Evolutionary conservation across 768 basidiomycete genomes (phyloP).

Genomic region (Suillus sp.): DNA sequence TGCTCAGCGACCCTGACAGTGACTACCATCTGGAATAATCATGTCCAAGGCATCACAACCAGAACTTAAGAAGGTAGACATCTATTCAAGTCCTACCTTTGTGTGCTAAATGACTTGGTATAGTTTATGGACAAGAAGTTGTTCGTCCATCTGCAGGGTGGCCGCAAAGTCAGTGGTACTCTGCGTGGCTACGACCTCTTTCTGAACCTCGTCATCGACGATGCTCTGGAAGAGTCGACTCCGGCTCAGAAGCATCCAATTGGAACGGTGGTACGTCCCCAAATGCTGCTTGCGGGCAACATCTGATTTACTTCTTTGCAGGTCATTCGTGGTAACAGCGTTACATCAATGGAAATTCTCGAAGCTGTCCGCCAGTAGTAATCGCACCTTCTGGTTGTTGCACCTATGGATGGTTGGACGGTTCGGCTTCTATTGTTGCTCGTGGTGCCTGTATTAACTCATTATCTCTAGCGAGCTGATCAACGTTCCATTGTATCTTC

Average conservation of each 20-base stretch:
- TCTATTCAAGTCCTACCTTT: constrained; percentile 10
- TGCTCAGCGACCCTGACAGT: constrained; percentile 3
- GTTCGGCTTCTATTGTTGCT: neutral
- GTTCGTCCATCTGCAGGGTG: constrained; percentile 91
- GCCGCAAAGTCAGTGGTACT: constrained; percentile 93
- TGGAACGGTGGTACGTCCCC: constrained; percentile 81
- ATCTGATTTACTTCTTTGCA: constrained; percentile 33
- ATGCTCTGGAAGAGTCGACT: constrained; percentile 88
- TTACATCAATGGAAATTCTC: constrained; percentile 91
- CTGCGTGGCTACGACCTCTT: constrained; percentile 98
- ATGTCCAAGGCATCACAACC: constrained; percentile 97
- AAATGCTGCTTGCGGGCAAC: neutral
- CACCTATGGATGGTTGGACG: constrained; percentile 15
- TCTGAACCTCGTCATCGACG: constrained; percentile 96
- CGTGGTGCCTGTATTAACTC: neutral
- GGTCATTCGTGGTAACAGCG: constrained; percentile 97
- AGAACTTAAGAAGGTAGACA: constrained; percentile 94
- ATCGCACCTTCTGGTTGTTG: constrained; percentile 2
- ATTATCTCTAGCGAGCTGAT: neutral
- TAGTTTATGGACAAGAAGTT: constrained; percentile 99
- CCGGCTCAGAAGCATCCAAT: constrained; percentile 89
- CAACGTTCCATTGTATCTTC: neutral
- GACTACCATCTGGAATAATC: constrained; percentile 23
- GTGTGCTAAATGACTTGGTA: neutral
- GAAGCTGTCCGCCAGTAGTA: constrained; percentile 53